Base-by-base conservation (phyloP, 2,329 filamentous ascomycete species). In the Bipolaris victoriae region DNA sequence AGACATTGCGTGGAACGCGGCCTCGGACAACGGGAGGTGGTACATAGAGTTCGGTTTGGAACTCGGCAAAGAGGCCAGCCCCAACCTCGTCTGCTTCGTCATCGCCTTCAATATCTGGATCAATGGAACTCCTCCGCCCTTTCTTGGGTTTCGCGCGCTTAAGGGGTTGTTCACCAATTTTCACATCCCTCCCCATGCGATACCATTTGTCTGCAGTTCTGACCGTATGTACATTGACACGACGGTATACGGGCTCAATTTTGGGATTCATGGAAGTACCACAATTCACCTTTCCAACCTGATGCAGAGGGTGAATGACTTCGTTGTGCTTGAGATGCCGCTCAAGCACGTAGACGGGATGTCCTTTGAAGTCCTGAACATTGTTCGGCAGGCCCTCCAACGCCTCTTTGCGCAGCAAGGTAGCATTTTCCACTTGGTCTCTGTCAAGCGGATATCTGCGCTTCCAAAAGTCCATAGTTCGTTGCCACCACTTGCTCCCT, bases 131-230 rank as follows among this genome's bases (percentile, higher is more conserved):
- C 7, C 63, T 63, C 46, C 65, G 56, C 2, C 57, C 61, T 56
- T 70, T 75, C 52, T 72, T 78, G 31, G 67, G 74, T 75, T 43
- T 76, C 33, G 81, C 75, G 71, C 89, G 88, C 72, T 97, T 98
- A 13, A 90, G 83, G 0, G 95, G 91, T 54, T 95, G 89, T 73
- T 97, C 91, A 13, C 89, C 87, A 13, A 65, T 64, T 43, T 87
- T 91, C 7, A 99, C 86, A 62, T 92, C 88, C 24, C 92, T 84
- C 0, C 95, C 95, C 58, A 94, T 78, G 2, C 93, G 87, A 75
- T 95, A 97, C 96, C 95, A 99, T 62, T 90, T 92, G 64, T 96
- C 92, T 3, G 87, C 88, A 60, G 88, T 96, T 60, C 88, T 86
- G 1, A 92, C 92, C 5, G 87, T 70, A 50, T 91, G 87, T 0